Percentiles rank a stretch among this genome's conserved stretches.
Evolutionary conservation across 2,329 filamentous ascomycete species (phyloP).

Genomic region (Xylariaceae sp.): DNA sequence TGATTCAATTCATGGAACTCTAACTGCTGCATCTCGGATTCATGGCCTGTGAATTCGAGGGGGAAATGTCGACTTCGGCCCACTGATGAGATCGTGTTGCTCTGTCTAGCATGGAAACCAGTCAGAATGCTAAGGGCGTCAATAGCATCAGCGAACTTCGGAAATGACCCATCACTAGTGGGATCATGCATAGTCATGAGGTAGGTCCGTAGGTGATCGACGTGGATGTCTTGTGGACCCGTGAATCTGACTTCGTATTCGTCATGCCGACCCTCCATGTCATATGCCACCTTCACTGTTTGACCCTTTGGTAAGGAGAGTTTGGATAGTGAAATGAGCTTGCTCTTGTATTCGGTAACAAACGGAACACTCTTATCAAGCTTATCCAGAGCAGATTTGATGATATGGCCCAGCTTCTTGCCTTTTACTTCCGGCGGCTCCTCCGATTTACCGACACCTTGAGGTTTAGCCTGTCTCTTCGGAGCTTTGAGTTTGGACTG

Average conservation of each 20-base stretch:
- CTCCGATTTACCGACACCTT: neutral
- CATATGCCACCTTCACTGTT: slow-evolving; percentile 32
- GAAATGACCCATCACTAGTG: slow-evolving; percentile 35
- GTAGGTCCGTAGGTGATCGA: slow-evolving; percentile 41
- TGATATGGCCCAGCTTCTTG: slow-evolving; percentile 38
- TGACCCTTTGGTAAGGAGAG: slow-evolving; percentile 33
- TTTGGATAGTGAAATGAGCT: slow-evolving; percentile 37
- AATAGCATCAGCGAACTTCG: slow-evolving; percentile 43
- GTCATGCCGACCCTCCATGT: slow-evolving; percentile 30
- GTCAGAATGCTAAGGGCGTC: slow-evolving; percentile 51
- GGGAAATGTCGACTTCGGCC: slow-evolving; percentile 48
- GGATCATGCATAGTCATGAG: slow-evolving; percentile 37
- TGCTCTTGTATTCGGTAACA: slow-evolving; percentile 48
- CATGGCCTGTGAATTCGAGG: slow-evolving; percentile 21
- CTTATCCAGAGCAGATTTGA: slow-evolving; percentile 33
- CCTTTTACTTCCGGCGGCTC: slow-evolving; percentile 32
- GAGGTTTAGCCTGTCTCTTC: slow-evolving; percentile 7
- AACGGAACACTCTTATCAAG: slow-evolving; percentile 29
- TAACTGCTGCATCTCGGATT: slow-evolving; percentile 22
- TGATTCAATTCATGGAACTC: slow-evolving; percentile 28
- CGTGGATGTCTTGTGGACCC: slow-evolving; percentile 32
- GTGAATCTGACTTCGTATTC: slow-evolving; percentile 38
- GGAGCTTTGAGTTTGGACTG: slow-evolving; percentile 4
- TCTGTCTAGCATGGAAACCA: slow-evolving; percentile 38
- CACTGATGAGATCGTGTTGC: slow-evolving; percentile 33